Percentiles rank a stretch among this genome's conserved stretches.
Conservation (phyloP, 495 filamentous ascomycete species). For the Penicillium cataractarum region DNA sequence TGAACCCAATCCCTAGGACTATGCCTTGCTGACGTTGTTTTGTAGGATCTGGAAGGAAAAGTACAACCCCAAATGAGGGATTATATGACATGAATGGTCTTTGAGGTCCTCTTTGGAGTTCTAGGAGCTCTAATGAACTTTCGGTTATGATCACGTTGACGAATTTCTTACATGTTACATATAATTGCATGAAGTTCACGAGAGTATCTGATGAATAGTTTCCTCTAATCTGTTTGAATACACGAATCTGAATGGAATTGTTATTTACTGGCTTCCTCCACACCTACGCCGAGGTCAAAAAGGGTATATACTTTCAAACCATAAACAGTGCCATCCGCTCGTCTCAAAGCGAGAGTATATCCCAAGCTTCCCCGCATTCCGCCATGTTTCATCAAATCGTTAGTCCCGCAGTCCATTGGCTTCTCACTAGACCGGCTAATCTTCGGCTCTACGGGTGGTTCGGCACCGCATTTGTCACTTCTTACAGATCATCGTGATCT, state of each 20-base stretch:
- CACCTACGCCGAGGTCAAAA: not conserved
- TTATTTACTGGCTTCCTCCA: no score
- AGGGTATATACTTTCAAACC: no score
- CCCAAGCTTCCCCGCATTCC: not conserved
- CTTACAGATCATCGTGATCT: not conserved
- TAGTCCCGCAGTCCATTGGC: not conserved
- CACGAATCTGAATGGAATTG: not conserved
- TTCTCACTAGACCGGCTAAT: not conserved
- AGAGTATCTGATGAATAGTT: not conserved
- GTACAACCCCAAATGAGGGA: constrained; percentile 68
- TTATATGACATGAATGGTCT: not conserved
- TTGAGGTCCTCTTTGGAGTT: not conserved
- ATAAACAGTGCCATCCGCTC: no score
- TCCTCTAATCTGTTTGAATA: not conserved
- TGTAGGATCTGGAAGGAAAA: constrained; percentile 96
- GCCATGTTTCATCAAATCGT: not conserved
- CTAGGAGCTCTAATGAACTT: not conserved
- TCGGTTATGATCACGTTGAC: not conserved
- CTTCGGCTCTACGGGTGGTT: not conserved
- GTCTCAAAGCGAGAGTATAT: not conserved
- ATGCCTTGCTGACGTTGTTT: constrained; percentile 15
- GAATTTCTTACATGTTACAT: not conserved
- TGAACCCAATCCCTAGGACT: not conserved
- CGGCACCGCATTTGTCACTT: not conserved
- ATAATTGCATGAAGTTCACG: not conserved